phyloP scores from a whole-genome alignment of 495 filamentous ascomycete genomes.

The Amniculicola lignicola region DNA sequence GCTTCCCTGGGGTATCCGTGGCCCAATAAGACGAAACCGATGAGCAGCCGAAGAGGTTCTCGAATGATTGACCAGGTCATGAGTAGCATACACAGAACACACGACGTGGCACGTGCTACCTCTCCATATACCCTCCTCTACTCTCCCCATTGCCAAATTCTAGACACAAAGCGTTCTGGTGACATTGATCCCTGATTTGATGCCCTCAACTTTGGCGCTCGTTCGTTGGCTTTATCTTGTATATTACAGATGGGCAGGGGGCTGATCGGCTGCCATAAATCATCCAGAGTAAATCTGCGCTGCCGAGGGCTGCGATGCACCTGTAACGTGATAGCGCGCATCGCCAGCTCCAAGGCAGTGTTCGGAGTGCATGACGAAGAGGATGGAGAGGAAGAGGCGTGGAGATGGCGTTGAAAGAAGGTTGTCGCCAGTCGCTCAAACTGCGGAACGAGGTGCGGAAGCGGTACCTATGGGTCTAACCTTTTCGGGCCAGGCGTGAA shows the following conservation, averaged over 20 bases:
- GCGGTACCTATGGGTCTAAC: no score
- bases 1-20: not conserved
- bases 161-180: no score
- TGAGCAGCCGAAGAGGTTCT: not conserved
- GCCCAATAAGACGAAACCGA: not conserved
- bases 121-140: no score
- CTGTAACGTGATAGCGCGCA: slow-evolving; percentile 8
- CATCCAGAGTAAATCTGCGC: slow-evolving; percentile 9
- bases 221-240: slow-evolving; percentile 14
- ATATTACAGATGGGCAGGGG: slow-evolving; percentile 24
- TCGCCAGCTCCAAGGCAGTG: not conserved
- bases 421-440: no score
- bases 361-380: not conserved
- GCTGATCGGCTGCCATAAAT: slow-evolving; percentile 3
- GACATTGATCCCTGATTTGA: not conserved
- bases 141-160: no score
- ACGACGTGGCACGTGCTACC: no score
- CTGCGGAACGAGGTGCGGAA: no score
- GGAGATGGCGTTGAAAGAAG: slow-evolving; percentile 25
- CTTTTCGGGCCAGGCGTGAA: no score
- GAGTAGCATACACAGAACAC: no score
- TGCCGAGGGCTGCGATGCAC: slow-evolving; percentile 1
- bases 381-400: not conserved
- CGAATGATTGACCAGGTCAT: no score
- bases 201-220: slow-evolving; percentile 1